Base-by-base conservation (phyloP, 441 rosid genomes). In the Breynia disticha region DNA sequence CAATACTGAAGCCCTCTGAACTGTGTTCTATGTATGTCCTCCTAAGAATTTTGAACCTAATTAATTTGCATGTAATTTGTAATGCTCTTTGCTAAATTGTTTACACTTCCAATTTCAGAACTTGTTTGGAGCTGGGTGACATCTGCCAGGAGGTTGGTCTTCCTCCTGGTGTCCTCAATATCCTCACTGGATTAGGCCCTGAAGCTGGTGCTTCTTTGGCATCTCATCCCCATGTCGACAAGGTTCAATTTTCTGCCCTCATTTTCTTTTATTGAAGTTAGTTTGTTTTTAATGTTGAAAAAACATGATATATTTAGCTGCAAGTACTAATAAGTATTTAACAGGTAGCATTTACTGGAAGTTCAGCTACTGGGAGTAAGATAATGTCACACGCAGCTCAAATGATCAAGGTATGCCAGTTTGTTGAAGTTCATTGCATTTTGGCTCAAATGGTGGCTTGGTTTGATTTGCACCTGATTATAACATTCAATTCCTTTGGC, bases 151-250 rank as follows among this genome's bases (percentile, higher is more conserved):
- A 89, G 74, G 97, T 72, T 54, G 89, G 89, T 69, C 99, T 94
- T 61, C 99, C 97, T 64, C 78, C 93, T 28, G 99, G 97, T 63
- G 94, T 94, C 59, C 86, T 94, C 63, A 94, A 94, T 64, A 70
- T 93, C 68, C 57, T 93, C 63, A 79, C 99, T 64, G 99, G 97
- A 62, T 75, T 87, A 69, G 99, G 99, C 64, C 73, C 80, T 64
- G 99, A 89, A 79, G 97, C 96, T 60, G 99, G 97, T 57, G 99
- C 90, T 66, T 87, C 99, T 59, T 66, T 93, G 76, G 99, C 87
- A 63, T 70, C 87, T 24, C 99, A 93, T 78, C 93, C 95, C 60
- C 61, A 70, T 48, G 95, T 93, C 42, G 97, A 86, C 78, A 93
- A 93, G 99, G 99, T 89, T 57, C 52, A 61, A 15, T n/a, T 55